Evolutionary conservation across 768 basidiomycete genomes (phyloP).

Genomic region (Collybia nuda): DNA sequence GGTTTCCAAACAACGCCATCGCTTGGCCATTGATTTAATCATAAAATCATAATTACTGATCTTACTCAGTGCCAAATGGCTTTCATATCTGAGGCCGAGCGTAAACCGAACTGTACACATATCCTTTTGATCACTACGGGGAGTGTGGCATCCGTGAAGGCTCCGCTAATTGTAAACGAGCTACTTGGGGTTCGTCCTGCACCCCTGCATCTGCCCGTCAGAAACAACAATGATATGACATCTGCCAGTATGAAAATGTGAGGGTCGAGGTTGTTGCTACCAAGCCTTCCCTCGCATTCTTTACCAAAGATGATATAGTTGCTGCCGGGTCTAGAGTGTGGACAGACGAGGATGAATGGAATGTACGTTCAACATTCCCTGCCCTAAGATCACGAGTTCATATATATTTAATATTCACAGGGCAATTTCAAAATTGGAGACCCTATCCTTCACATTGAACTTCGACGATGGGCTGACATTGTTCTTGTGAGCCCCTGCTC

Average conservation of each 20-base stretch:
- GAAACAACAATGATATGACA: not conserved
- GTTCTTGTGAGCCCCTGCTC: constrained; percentile 95
- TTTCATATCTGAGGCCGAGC: constrained; percentile 43
- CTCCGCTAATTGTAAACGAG: constrained; percentile 82
- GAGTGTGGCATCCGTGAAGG: constrained; percentile 95
- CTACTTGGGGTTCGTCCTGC: constrained; percentile 51
- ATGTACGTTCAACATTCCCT: constrained; percentile 45
- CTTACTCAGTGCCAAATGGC: constrained; percentile 5
- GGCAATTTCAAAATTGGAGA: constrained; percentile 76
- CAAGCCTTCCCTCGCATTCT: constrained; percentile 77
- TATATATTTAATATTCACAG: constrained; percentile 34
- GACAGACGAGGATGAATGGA: constrained; percentile 94
- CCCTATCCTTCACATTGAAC: constrained; percentile 95
- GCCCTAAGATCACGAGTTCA: not conserved
- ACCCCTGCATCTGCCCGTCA: not conserved
- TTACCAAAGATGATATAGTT: constrained; percentile 50
- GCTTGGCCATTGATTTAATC: too few species aligned
- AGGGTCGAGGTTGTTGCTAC: constrained; percentile 85
- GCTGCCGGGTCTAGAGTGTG: constrained; percentile 65
- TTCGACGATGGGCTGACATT: constrained; percentile 91
- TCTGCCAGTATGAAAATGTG: constrained; percentile 65
- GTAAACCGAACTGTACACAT: constrained; percentile 48
- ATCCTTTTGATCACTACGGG: constrained; percentile 87
- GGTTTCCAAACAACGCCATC: too few species aligned
- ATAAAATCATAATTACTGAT: too few species aligned